Evolutionary conservation across 164 flowering plant genomes (phyloP), one percentile per base, ranked within the genome.

Genomic region (Umbellularia californica): DNA sequence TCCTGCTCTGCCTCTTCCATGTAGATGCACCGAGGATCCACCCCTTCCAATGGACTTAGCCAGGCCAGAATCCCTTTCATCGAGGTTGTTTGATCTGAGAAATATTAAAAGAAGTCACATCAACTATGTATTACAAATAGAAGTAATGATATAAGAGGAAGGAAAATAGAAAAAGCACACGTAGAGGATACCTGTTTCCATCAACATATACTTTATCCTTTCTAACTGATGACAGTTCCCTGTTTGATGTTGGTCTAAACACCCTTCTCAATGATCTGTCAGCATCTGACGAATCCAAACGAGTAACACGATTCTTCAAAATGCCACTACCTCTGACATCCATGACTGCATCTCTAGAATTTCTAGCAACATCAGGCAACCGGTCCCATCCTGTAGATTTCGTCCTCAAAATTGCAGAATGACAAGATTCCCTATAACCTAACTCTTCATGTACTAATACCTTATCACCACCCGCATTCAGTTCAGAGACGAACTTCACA

Each of bases 361-460:
- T 70, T 73, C 63, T 72, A 75, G 64, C 23, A 65, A 75, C 73
- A 30, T 72, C 76, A 22, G 79, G 82, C 72, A 77, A 68, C 66
- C 66, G 84, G 75, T 77, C 83, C 81, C 81, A 74, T 63, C 80
- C 80, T 58, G 83, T 65, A 1, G 64, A 70, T 76, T 79, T 80
- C 58, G 12, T 41, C 71, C 74, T 74, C 25, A 65, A 79, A 73
- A 51, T 74, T 12, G 62, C 80, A 55, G 77, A 52, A 25, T 72
- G 68, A 58, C 47, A 70, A 4, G 72, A 58, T 27, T 81, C 84
- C 64, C 66, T 72, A 24, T 35, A 60, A 73, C 73, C 74, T 10
- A 65, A 68, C 47, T 73, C 79, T 60, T 24, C 33, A 50, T 74
- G 65, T 67, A 47, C 77, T 33, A 7, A 22, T 41, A 65, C 63